Evolutionary conservation across 2,329 filamentous ascomycete species (phyloP).

Genomic region (Nothophoma quercina): DNA sequence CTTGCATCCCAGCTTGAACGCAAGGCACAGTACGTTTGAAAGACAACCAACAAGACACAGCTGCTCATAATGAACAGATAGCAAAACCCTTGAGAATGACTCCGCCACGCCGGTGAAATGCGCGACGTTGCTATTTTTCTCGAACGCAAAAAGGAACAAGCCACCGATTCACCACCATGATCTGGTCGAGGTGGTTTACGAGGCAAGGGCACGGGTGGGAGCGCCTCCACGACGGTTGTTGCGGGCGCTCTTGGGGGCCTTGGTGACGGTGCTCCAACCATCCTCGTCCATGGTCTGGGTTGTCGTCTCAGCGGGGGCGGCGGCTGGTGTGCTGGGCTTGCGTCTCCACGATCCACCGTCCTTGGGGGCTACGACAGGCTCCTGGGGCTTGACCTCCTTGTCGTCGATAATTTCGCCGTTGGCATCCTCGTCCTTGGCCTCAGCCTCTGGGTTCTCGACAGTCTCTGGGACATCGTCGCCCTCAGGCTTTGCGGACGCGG

Average conservation of each 20-base stretch:
- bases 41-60: slow-evolving; percentile 32
- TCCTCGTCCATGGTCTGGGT: slow-evolving; percentile 60
- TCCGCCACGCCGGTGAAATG: slow-evolving; percentile 36
- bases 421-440: slow-evolving; percentile 56
- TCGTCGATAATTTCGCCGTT: slow-evolving; percentile 60
- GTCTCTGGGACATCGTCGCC: slow-evolving; percentile 19
- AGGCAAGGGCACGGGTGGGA: slow-evolving; percentile 56
- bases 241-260: slow-evolving; percentile 51
- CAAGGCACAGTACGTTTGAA: slow-evolving; percentile 21
- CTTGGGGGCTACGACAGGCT: slow-evolving; percentile 57
- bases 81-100: slow-evolving; percentile 31
- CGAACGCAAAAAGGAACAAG: slow-evolving; percentile 25
- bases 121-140: slow-evolving; percentile 39
- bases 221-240: slow-evolving; percentile 51
- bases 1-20: slow-evolving; percentile 23
- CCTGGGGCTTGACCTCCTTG: slow-evolving; percentile 64
- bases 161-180: slow-evolving; percentile 6
- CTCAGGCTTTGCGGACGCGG: slow-evolving; percentile 40
- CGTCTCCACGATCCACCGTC: slow-evolving; percentile 51
- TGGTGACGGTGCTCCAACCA: slow-evolving; percentile 62
- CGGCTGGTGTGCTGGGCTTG: slow-evolving; percentile 42
- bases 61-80: slow-evolving; percentile 31
- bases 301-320: slow-evolving; percentile 48
- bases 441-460: slow-evolving; percentile 53
- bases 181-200: slow-evolving; percentile 37